Evolutionary conservation across 2,329 filamentous ascomycete genomes (phyloP).

Genomic region (Fusarium siculi): DNA sequence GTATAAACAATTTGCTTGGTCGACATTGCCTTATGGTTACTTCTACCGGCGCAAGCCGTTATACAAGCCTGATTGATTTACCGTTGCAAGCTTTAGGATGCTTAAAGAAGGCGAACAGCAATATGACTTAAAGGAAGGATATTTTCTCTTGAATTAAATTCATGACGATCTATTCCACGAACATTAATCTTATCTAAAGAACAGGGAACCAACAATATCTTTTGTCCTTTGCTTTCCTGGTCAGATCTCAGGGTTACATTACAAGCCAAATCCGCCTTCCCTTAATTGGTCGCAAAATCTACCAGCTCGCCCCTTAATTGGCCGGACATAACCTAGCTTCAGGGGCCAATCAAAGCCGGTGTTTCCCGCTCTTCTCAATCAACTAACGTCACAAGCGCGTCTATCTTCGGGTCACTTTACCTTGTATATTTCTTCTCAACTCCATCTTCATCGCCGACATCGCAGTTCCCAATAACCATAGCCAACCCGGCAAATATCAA

Average conservation of each 20-base stretch:
- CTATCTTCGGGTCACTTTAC: constrained; percentile 6
- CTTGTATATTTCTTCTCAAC: constrained; percentile 25
- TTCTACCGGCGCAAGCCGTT: neutral
- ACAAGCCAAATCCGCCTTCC: constrained; percentile 1
- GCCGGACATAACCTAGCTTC: neutral
- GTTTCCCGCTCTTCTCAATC: constrained; percentile 37
- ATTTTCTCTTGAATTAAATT: neutral
- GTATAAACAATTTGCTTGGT: neutral
- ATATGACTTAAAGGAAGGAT: neutral
- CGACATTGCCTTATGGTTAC: neutral
- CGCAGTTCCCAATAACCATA: neutral
- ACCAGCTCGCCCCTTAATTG: constrained; percentile 21
- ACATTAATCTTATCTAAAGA: neutral
- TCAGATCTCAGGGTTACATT: neutral
- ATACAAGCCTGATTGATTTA: neutral
- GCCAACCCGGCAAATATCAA: neutral
- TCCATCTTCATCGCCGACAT: constrained; percentile 21
- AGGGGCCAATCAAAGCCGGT: constrained; percentile 42
- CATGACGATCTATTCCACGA: neutral
- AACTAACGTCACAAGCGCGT: constrained; percentile 35
- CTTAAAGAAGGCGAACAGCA: neutral
- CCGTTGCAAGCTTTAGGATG: neutral
- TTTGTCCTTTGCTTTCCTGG: neutral
- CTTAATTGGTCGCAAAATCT: constrained; percentile 24
- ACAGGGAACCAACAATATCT: neutral